Evolutionary conservation across 805 yeast species (phyloP).

Genomic region (Candida nitratophila): DNA sequence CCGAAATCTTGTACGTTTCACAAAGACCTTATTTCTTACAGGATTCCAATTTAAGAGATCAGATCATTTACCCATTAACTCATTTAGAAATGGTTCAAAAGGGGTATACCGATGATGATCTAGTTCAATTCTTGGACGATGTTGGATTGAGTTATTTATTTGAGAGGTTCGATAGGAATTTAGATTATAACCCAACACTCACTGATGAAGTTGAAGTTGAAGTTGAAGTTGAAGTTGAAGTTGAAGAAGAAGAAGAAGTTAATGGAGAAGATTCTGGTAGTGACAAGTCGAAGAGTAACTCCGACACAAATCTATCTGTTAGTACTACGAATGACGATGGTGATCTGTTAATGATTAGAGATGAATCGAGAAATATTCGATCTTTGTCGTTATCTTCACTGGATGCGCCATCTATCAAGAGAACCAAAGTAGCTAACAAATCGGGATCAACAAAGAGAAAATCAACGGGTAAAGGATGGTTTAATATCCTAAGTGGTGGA

Average conservation of each 20-base stretch:
- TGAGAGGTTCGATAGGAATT: constrained; percentile 49
- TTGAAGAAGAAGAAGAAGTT: not conserved
- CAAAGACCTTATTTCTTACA: constrained; percentile 79
- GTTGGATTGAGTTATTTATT: constrained; percentile 78
- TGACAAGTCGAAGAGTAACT: not conserved
- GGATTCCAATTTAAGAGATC: constrained; percentile 80
- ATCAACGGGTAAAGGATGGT: constrained; percentile 41
- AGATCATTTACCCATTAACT: constrained; percentile 79
- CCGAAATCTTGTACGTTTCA: constrained; percentile 71
- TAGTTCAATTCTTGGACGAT: constrained; percentile 59
- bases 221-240: not conserved
- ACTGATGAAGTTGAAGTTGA: constrained; percentile 1
- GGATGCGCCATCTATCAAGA: constrained; percentile 5
- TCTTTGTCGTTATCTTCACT: not conserved
- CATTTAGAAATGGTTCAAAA: constrained; percentile 67
- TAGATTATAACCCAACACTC: constrained; percentile 34
- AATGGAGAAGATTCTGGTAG: constrained; percentile 30
- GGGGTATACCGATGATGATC: constrained; percentile 64
- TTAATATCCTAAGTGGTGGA: constrained; percentile 92
- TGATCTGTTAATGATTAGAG: constrained; percentile 16
- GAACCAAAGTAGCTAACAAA: not conserved
- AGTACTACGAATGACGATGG: not conserved
- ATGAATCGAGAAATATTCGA: not conserved
- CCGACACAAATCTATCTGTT: constrained; percentile 24
- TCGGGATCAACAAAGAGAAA: not conserved